Percentiles rank a stretch among this genome's conserved stretches.
phyloP scores from a whole-genome alignment of 768 basidiomycete genomes.

The Pleurotus citrinopileatus region DNA sequence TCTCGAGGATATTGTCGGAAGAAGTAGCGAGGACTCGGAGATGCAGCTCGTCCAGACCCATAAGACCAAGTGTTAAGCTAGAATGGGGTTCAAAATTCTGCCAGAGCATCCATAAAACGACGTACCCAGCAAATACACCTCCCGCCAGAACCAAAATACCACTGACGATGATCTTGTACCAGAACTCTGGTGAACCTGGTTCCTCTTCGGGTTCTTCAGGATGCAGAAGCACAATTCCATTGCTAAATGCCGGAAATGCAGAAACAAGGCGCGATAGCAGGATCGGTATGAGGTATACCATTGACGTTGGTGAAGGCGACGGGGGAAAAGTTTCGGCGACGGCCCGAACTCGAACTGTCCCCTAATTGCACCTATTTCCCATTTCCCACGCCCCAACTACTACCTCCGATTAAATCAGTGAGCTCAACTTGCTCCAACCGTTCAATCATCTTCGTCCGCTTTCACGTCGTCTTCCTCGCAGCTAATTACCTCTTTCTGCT shows the following conservation, averaged over 20 bases:
- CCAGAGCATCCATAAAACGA: conserved; percentile 9
- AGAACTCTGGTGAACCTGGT: conserved; percentile 64
- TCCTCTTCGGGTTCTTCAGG: conserved; percentile 1
- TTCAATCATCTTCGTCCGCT: too few species aligned
- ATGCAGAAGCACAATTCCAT: not conserved
- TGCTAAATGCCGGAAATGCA: not conserved
- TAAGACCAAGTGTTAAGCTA: conserved; percentile 86
- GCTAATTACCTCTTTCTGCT: too few species aligned
- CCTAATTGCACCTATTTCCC: not conserved
- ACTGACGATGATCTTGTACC: conserved; percentile 68
- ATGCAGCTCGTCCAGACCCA: conserved; percentile 92
- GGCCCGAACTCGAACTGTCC: not conserved
- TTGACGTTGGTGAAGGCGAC: too few species aligned
- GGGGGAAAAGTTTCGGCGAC: not conserved
- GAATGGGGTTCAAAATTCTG: not conserved
- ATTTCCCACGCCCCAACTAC: too few species aligned
- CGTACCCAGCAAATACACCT: conserved; percentile 91
- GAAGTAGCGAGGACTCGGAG: conserved; percentile 81
- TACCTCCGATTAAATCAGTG: too few species aligned
- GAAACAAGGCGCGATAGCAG: not conserved
- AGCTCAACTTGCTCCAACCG: too few species aligned
- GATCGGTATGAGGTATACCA: not conserved
- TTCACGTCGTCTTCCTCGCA: too few species aligned
- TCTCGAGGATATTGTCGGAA: conserved; percentile 71
- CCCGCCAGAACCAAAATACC: conserved; percentile 73